phyloP scores from a whole-genome alignment of 306 rosid genomes.

The Fragaria ananassa region DNA sequence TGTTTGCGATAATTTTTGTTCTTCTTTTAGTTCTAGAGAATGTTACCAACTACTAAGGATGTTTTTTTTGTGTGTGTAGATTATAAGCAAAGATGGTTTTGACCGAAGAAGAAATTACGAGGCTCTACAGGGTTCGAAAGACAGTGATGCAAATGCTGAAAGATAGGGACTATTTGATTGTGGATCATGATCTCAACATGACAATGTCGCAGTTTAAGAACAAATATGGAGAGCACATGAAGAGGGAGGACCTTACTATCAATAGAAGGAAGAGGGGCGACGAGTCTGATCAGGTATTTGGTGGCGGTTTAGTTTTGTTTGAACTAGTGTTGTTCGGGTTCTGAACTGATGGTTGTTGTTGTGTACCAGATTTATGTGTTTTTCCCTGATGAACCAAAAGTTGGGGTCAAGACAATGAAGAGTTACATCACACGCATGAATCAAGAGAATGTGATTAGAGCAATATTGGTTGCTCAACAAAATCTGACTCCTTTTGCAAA shows the following conservation, averaged over 20 bases:
- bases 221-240: conserved; percentile 50
- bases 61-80: neutral
- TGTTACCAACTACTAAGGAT: neutral
- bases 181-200: conserved; percentile 56
- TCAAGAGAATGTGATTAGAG: conserved; percentile 56
- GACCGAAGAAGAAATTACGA: conserved; percentile 44
- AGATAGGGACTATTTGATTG: conserved; percentile 53
- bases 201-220: conserved; percentile 40
- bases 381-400: conserved; percentile 66
- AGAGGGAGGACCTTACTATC: conserved; percentile 64
- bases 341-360: conserved; percentile 11
- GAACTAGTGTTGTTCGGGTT: neutral
- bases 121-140: conserved; percentile 46
- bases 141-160: conserved; percentile 71
- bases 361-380: conserved; percentile 61
- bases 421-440: conserved; percentile 63
- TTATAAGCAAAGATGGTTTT: conserved; percentile 39
- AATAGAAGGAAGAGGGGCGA: conserved; percentile 26
- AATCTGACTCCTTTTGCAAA: conserved; percentile 56
- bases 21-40: neutral
- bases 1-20: neutral
- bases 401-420: conserved; percentile 52
- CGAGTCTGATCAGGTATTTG: too few species aligned
- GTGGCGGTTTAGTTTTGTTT: neutral
- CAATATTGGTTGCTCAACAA: conserved; percentile 59